Evolutionary conservation across 805 yeast species (phyloP).

Genomic region (Priceomyces carsonii): DNA sequence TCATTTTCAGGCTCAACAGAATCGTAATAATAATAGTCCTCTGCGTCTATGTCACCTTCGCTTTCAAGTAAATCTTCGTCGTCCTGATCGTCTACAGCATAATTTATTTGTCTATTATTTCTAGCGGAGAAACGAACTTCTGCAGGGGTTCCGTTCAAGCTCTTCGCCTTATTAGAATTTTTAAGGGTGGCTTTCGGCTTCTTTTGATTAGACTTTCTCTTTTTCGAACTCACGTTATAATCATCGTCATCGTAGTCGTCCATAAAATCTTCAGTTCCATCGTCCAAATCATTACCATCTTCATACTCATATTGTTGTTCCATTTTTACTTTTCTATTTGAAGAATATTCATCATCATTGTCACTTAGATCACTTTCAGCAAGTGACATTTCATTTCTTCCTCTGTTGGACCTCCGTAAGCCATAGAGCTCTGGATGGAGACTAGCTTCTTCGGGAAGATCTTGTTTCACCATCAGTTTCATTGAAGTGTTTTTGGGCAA

Average conservation of each 20-base stretch:
- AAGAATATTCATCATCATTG: slow-evolving; percentile 30
- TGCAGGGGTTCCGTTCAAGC: slow-evolving; percentile 7
- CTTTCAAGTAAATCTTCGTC: slow-evolving; percentile 57
- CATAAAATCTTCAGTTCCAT: slow-evolving; percentile 15
- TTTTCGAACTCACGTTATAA: slow-evolving; percentile 7
- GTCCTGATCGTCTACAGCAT: slow-evolving; percentile 67
- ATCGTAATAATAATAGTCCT: slow-evolving; percentile 33
- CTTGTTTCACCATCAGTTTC: slow-evolving; percentile 25
- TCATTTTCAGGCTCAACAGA: slow-evolving; percentile 33
- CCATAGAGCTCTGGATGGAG: slow-evolving; percentile 84
- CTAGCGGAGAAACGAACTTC: slow-evolving; percentile 81
- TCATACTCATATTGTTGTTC: slow-evolving; percentile 19
- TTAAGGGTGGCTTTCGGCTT: slow-evolving; percentile 33
- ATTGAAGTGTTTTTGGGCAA: too few species aligned
- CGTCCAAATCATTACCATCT: slow-evolving; percentile 10
- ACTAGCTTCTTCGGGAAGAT: slow-evolving; percentile 54
- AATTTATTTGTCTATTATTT: slow-evolving; percentile 67
- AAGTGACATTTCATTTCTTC: slow-evolving; percentile 40
- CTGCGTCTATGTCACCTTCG: slow-evolving; percentile 30
- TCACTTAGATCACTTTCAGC: slow-evolving; percentile 38
- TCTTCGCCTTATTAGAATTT: slow-evolving; percentile 15
- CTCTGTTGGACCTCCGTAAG: slow-evolving; percentile 71
- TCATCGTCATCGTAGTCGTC: slow-evolving; percentile 23
- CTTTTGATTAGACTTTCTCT: slow-evolving; percentile 24
- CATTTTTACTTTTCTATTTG: slow-evolving; percentile 21